These are phyloP conservation scores for Adansonia gregorii DNA, from an alignment of 441 rosid genomes.

Conservation along the genomic window DNA sequence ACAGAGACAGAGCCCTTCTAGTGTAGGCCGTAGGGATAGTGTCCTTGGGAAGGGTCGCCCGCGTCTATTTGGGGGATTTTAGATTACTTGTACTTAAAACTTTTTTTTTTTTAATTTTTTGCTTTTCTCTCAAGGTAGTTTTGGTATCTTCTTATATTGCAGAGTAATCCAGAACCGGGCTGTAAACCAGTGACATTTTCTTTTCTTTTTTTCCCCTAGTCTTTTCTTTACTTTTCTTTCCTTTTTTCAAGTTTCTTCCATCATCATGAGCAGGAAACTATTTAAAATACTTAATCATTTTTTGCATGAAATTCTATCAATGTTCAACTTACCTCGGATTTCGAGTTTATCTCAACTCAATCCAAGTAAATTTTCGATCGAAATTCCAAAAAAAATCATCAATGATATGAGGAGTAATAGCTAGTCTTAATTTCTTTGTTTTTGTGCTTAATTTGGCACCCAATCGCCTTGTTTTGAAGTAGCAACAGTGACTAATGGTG, in stretches of 20 bases:
- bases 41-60: background rate
- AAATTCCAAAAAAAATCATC: background rate
- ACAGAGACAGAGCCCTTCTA: background rate
- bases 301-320: background rate
- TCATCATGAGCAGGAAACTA: background rate
- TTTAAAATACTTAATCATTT: background rate
- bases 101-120: background rate
- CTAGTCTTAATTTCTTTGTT: background rate
- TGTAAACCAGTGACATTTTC: background rate
- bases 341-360: conserved; percentile 6
- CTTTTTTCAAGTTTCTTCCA: too few species aligned
- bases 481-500: too few species aligned
- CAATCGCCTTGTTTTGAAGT: too few species aligned
- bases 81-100: background rate
- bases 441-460: background rate
- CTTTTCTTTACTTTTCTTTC: background rate
- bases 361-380: background rate
- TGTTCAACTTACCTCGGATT: background rate
- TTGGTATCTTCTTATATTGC: conserved; percentile 18
- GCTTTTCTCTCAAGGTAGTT: background rate
- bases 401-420: background rate
- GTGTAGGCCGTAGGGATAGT: background rate
- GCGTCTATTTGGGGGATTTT: background rate
- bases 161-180: background rate
- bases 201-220: background rate